Evolutionary conservation across 768 basidiomycete genomes (phyloP), one percentile per base, ranked within the genome.

Genomic region (Pulveroboletus ravenelii): DNA sequence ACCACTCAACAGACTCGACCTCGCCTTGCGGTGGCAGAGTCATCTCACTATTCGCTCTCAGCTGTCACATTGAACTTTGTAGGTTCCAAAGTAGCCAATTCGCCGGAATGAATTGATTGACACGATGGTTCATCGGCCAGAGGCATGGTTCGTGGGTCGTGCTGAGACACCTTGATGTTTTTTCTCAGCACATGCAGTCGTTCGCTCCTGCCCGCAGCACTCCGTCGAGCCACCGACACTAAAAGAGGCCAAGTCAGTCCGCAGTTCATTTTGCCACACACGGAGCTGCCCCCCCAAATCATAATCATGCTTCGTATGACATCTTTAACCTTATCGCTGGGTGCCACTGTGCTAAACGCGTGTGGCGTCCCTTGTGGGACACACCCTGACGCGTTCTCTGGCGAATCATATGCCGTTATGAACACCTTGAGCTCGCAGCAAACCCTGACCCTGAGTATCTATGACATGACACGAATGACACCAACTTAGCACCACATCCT

Each of bases 391-490:
- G 13, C 27, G 34, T 31, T 30, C 41, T 46, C 35, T 41, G 31
- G 18, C 32, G 25, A 23, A 37, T 15, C 34, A 13, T 23, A 20
- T 18, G 18, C 57, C 39, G 40, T 37, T 42, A 50, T 58, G 52
- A 50, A 59, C 44, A 17, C 52, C 45, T 37, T 46, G 41, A 46
- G 34, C 56, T 55, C 52, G 25, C 56, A 55, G 51, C 15, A 39
- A 14, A 59, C 57, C 56, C 57, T 50, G 57, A 55, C 56, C 56
- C 57, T 58, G 55, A 59, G 41, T 43, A 40, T 47, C 45, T 32
- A 42, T 56, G 41, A 46, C 39, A 42, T 32, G 18, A 38, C 38
- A 42, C 37, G 27, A 38, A 51, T 20, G 6, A n/a, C 29, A 35
- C 12, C 48, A 27, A 30, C 20, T 23, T 23, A 23, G 17, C 35